phyloP scores from a whole-genome alignment of 2,329 filamentous ascomycete species.

The Colletotrichum cuscutae region DNA sequence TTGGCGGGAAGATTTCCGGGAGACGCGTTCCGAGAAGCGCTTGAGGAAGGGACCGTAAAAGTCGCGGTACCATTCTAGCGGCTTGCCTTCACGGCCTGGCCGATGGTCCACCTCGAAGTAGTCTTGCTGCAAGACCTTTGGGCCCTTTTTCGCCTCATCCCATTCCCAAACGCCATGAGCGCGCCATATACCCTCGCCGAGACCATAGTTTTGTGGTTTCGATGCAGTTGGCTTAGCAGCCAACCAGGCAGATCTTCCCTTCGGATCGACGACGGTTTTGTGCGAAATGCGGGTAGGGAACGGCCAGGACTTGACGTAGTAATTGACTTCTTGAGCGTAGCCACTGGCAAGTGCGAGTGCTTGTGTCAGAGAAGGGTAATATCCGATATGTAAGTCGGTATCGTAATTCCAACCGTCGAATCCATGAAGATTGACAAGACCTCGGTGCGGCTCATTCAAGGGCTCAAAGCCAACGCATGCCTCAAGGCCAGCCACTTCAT shows the following conservation, averaged over 20 bases:
- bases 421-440: constrained; percentile 50
- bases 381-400: constrained; percentile 53
- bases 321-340: constrained; percentile 48
- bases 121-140: constrained; percentile 41
- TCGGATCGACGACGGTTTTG: constrained; percentile 47
- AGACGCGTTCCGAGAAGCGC: constrained; percentile 47
- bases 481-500: constrained; percentile 44
- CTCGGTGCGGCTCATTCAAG: constrained; percentile 55
- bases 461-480: constrained; percentile 53
- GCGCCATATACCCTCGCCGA: constrained; percentile 51
- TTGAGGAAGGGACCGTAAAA: constrained; percentile 53
- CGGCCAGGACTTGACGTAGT: constrained; percentile 54
- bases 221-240: constrained; percentile 11
- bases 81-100: constrained; percentile 45
- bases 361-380: constrained; percentile 50
- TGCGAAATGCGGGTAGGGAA: constrained; percentile 50
- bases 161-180: constrained; percentile 51
- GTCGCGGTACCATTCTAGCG: constrained; percentile 54
- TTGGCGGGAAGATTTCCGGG: constrained; percentile 41
- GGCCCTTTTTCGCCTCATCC: constrained; percentile 43
- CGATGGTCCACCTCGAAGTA: constrained; percentile 53
- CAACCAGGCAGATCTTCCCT: constrained; percentile 49
- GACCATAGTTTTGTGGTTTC: constrained; percentile 39
- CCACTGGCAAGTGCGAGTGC: constrained; percentile 53
- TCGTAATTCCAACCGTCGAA: constrained; percentile 54